Base-by-base conservation (phyloP, 129 eudicot genomes). In the Pulicaria dysenterica region DNA sequence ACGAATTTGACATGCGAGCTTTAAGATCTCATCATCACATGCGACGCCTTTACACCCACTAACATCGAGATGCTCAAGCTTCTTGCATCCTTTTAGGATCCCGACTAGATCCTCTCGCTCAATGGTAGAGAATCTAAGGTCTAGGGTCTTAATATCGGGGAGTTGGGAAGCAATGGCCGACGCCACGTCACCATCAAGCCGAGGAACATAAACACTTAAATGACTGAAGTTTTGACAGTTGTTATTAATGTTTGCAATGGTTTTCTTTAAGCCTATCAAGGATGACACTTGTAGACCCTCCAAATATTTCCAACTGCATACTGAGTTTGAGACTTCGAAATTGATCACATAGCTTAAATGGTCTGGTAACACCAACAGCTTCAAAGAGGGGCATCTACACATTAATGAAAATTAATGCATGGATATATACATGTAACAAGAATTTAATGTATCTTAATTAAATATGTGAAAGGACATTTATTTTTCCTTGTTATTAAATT, bases 311-410 rank as follows among this genome's bases (percentile, higher is more conserved):
- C 54, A 74, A 0, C 6, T 46, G 42, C 72, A 51, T 24, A 64
- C 16, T 2, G 57, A 73, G 59, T 37, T 8, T n/a, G 61, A 37
- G 40, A 69, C 73, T 69, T 69, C 73, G 50, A 69, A 69, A 62
- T 69, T 69, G 15, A 69, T 69, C 62, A 69, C 73, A 39, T 69
- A 69, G 62, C 73, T 69, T 49, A 69, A 38, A 69, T 69, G 43
- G 50, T 47, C 41, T 47, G 68, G 77, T 72, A 72, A 72, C 56
- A 13, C 77, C 67, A 72, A 34, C 14, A 36, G 66, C 37, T 72
- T 72, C 47, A 72, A 58, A 72, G 58, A 45, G 5, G 46, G 67
- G 43, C 67, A 72, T 72, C 77, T 72, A 37, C 66, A 13, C 11
- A 13, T 11, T 1, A 55, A 15, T 24, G 31, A 24, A 24, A 24